Evolutionary conservation across 164 flowering plant species (phyloP), one percentile per base, ranked within the genome.

Genomic region (Pachysandra terminalis): DNA sequence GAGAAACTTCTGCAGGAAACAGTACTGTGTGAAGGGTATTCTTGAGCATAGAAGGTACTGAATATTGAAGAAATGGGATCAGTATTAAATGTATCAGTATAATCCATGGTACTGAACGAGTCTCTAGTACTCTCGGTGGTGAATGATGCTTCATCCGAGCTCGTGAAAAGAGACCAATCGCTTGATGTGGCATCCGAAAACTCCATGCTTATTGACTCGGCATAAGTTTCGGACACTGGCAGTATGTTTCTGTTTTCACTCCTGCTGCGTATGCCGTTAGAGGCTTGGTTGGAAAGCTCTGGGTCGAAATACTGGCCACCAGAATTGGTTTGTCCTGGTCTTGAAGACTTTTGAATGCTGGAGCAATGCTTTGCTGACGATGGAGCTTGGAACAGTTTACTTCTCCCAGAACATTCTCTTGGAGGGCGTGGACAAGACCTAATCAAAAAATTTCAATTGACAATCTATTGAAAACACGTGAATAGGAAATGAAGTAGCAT

Each of bases 41-140:
- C 86, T 10, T 81, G 79, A 19, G 76, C 70, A 64, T 81, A 81
- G 19, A 69, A 22, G 24, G 73, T 54, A 76, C 71, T 75, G 72
- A 86, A 86, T 65, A 90, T 73, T 32, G 91, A 85, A 28, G 80
- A 80, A 68, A 84, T 51, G 23, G 87, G 83, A 70, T 85, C 88
- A 15, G 51, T 57, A 61, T 78, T 81, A 76, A 74, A 51, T 28
- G 68, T 51, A 28, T 90, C 94, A 17, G 81, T 69, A 63, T 81
- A 81, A 68, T 90, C 96, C 1, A 75, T 78, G 0, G 88, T 84
- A 64, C 94, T 89, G 71, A 89, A 87, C 35, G 97, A 90, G 72
- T 89, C 92, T 73, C 94, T 72, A 4, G 91, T 86, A 66, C 94
- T 88, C 79, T 90, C 97, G 1, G 94, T 87, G n/a, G 94, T 90